Evolutionary conservation across 345 rosid species (phyloP), one percentile per base, ranked within the genome.

Genomic region (Populus nigra): DNA sequence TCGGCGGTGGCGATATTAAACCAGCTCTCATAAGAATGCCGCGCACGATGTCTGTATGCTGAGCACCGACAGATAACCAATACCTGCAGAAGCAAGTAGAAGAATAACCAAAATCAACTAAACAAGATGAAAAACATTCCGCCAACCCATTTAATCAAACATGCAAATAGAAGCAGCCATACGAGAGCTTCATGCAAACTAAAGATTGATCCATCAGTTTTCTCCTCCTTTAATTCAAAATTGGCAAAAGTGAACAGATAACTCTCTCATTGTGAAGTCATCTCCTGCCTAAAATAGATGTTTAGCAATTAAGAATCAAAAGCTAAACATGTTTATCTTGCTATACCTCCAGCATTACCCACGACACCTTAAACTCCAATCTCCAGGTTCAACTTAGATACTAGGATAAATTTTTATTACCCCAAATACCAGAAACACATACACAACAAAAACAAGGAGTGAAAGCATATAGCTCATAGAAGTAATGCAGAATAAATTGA

Each of bases 1-100:
- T 78, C 15, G 76, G 43, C 9, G 77, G 77, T 53, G 77, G 77
- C 25, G 29, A 18, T 57, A 73, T 10, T 43, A 78, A 50, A 38
- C 81, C 73, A 13, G 76, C 77, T 23, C 59, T 67, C 53, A 78
- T 16, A 13, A 78, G 81, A 67, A 78, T 72, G 16, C 76, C 57
- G 10, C 73, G 63, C 35, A 73, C 81, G 0, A 73, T 35, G n/a
- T 72, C 77, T 38, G 77, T 31, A 50, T 77, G 81, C 55, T 73
- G 81, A 20, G 81, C 73, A 31, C 73, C 81, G 11, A 72, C 73
- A 0, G 73, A 72, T 38, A 73, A 45, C 81, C 77, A 73, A 39
- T 73, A 55, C 76, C 81, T 72, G 68, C 53, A 72, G 43, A 77
- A 29, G 55, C 17, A 22, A 65, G 12, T 1, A 22, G 39, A 65